Percentiles rank a stretch among this genome's conserved stretches.
These are phyloP conservation scores for Eremochloa ophiuroides DNA, from an alignment of 176 grass and related monocot species.

Conservation along the genomic window DNA sequence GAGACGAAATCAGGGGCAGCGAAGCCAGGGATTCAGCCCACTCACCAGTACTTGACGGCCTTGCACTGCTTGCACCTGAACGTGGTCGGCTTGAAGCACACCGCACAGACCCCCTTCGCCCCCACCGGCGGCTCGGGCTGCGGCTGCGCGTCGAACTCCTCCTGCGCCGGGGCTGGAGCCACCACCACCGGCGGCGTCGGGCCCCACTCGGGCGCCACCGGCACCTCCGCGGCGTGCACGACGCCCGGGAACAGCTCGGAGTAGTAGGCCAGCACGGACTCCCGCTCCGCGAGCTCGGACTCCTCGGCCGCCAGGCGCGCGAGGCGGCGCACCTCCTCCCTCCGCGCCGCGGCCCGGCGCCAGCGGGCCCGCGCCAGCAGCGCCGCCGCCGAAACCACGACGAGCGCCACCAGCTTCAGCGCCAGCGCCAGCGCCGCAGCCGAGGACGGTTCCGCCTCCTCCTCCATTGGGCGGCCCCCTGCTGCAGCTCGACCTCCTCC, in stretches of 20 bases:
- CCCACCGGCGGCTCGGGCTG: constrained; percentile 7
- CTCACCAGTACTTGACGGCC: constrained; percentile 94
- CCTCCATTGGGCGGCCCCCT: constrained; percentile 8
- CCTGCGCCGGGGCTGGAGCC: not conserved
- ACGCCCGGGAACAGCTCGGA: constrained; percentile 39
- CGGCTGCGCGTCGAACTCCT: not conserved
- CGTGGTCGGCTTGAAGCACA: constrained; percentile 72
- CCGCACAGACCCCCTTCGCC: constrained; percentile 43
- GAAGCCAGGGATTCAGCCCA: not conserved
- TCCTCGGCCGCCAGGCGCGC: constrained; percentile 66
- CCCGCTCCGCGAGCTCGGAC: constrained; percentile 63
- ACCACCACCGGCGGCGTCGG: not conserved
- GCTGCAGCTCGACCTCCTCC: not conserved
- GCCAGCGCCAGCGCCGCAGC: not conserved
- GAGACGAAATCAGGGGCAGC: not conserved
- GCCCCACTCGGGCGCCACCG: constrained; percentile 20
- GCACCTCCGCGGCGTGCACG: constrained; percentile 27
- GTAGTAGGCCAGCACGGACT: constrained; percentile 41
- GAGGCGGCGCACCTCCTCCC: constrained; percentile 77
- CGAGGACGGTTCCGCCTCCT: constrained; percentile 10
- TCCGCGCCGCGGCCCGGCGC: constrained; percentile 35
- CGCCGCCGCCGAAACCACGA: not conserved
- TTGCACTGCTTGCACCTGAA: constrained; percentile 90
- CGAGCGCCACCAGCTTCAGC: constrained; percentile 7
- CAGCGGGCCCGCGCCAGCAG: constrained; percentile 30